phyloP scores from a whole-genome alignment of 495 filamentous ascomycete species.

The Halenospora varia region DNA sequence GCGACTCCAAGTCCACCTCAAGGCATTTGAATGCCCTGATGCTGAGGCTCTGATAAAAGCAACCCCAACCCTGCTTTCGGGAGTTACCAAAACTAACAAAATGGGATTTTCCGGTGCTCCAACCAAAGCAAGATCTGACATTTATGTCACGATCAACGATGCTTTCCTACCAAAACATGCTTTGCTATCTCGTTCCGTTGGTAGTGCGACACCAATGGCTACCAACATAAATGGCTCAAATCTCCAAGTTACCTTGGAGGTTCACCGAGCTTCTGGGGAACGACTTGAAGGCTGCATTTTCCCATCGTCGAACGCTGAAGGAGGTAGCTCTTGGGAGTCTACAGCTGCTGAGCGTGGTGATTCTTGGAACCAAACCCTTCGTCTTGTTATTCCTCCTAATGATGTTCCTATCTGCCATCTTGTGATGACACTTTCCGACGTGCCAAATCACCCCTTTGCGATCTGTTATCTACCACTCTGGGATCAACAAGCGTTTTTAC shows the following conservation, averaged over 20 bases:
- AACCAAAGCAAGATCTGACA: constrained; percentile 81
- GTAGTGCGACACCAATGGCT: constrained; percentile 68
- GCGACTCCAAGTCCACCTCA: constrained; percentile 69
- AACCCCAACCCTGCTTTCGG: constrained; percentile 84
- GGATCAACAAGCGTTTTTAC: constrained; percentile 86
- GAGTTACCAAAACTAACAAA: constrained; percentile 72
- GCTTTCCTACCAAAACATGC: constrained; percentile 72
- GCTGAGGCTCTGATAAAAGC: constrained; percentile 73
- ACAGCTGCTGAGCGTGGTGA: constrained; percentile 73
- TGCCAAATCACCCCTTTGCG: constrained; percentile 81
- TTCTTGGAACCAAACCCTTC: constrained; percentile 82
- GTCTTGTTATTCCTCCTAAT: constrained; percentile 71
- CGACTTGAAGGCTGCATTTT: constrained; percentile 84
- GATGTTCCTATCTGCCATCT: constrained; percentile 83
- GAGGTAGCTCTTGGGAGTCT: constrained; percentile 81
- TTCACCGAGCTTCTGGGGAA: constrained; percentile 71
- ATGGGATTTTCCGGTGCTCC: constrained; percentile 96
- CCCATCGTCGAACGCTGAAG: constrained; percentile 71
- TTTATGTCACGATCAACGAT: constrained; percentile 82
- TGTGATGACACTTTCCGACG: constrained; percentile 82
- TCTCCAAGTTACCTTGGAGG: constrained; percentile 85
- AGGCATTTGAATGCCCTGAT: constrained; percentile 70
- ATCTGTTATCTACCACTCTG: constrained; percentile 91
- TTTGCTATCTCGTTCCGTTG: constrained; percentile 72
- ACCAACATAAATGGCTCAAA: constrained; percentile 59